A percentile compares a stretch with the other conserved stretches of the same genome.
These are phyloP conservation scores for Leccinum sublutescens DNA, from an alignment of 768 basidiomycete species.

Conservation along the genomic window DNA sequence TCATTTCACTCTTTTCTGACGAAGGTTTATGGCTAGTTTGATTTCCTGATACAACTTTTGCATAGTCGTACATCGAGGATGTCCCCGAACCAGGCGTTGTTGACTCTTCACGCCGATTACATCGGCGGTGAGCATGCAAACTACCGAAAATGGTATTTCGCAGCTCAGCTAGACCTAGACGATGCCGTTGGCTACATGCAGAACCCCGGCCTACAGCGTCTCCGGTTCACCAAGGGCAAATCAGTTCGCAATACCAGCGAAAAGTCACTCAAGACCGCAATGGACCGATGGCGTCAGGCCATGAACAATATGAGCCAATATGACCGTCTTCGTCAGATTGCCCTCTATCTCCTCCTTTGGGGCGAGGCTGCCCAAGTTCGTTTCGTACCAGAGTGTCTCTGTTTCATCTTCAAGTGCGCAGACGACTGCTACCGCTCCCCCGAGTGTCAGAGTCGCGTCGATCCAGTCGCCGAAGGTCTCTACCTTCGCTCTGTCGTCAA, in stretches of 20 bases:
- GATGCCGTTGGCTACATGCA: conserved; percentile 92
- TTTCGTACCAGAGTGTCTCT: conserved; percentile 93
- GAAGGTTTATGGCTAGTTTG: conserved; percentile 57
- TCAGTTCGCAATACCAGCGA: conserved; percentile 54
- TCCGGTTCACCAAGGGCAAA: conserved; percentile 68
- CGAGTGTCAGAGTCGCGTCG: conserved; percentile 92
- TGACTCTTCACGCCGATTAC: conserved; percentile 97
- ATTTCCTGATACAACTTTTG: conserved; percentile 96
- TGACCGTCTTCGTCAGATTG: conserved; percentile 94
- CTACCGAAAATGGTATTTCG: conserved; percentile 99
- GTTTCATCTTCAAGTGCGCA: conserved; percentile 99
- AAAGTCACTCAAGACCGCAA: conserved; percentile 75
- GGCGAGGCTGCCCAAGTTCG: conserved; percentile 98
- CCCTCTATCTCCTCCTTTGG: conserved; percentile 94
- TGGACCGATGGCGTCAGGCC: conserved; percentile 93
- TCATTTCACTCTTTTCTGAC: conserved; percentile 17
- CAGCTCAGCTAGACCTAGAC: conserved; percentile 96
- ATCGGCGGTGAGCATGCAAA: conserved; percentile 98
- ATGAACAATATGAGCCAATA: conserved; percentile 99
- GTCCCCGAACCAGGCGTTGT: conserved; percentile 92
- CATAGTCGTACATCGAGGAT: conserved; percentile 97
- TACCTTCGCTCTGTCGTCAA: conserved; percentile 90
- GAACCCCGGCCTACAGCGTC: conserved; percentile 84
- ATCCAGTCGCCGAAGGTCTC: conserved; percentile 93
- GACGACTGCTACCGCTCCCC: conserved; percentile 99